These are phyloP conservation scores for Mucuna pruriens DNA, from an alignment of 306 rosid genomes.

Conservation along the genomic window DNA sequence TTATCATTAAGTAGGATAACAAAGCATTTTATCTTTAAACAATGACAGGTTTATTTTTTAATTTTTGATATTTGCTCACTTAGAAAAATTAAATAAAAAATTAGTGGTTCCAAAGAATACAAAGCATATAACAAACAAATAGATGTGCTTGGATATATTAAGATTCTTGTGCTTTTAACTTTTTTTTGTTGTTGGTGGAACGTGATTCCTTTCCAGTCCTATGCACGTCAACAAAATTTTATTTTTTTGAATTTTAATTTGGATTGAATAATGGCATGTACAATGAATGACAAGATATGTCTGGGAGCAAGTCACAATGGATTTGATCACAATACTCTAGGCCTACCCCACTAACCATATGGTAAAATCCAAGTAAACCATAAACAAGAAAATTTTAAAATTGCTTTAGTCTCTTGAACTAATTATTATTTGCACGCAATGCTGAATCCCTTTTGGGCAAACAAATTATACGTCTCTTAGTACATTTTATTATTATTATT, in stretches of 20 bases:
- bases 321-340: neutral
- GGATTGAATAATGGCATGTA: neutral
- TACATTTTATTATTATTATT: too few relatives aligned
- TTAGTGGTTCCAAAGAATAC: neutral
- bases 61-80: too few relatives aligned
- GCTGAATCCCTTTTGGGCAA: neutral
- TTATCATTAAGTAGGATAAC: too few relatives aligned
- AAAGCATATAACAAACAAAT: neutral
- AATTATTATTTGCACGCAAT: too few relatives aligned
- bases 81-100: too few relatives aligned
- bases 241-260: neutral
- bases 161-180: constrained; percentile 5
- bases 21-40: too few relatives aligned
- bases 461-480: too few relatives aligned
- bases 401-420: neutral
- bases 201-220: neutral
- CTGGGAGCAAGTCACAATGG: neutral
- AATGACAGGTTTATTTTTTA: too few relatives aligned
- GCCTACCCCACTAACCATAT: neutral
- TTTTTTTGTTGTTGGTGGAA: neutral
- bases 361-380: neutral
- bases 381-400: neutral
- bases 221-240: neutral
- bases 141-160: neutral
- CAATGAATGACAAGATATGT: constrained; percentile 23